These are phyloP conservation scores for Trichophyton equinum DNA, from an alignment of 2,329 filamentous ascomycete species.

Conservation along the genomic window DNA sequence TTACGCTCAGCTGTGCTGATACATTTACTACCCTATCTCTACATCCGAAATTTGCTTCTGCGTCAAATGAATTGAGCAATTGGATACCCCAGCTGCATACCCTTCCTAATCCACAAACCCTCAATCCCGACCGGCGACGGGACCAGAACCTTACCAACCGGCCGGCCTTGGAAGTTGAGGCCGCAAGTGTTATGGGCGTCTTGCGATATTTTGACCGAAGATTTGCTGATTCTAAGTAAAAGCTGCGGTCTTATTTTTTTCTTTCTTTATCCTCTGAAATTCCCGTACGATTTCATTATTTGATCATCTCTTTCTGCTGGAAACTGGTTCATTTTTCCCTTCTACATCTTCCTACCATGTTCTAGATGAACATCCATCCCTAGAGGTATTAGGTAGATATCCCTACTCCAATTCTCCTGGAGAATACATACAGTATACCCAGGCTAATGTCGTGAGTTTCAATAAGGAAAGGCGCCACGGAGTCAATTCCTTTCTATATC, in stretches of 20 bases:
- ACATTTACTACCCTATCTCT: constrained; percentile 67
- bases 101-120: constrained; percentile 29
- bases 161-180: constrained; percentile 63
- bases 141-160: constrained; percentile 19
- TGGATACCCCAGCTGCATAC: constrained; percentile 65
- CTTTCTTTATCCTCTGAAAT: neutral
- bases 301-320: constrained; percentile 1
- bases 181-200: constrained; percentile 76
- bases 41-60: constrained; percentile 62
- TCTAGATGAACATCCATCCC: neutral
- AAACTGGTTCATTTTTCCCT: neutral
- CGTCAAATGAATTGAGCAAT: constrained; percentile 58
- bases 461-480: neutral
- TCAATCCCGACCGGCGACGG: constrained; percentile 17
- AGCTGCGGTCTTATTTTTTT: neutral
- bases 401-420: neutral
- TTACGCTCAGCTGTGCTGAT: constrained; percentile 61
- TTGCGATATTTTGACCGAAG: constrained; percentile 67
- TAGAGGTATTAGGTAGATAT: neutral
- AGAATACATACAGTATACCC: neutral
- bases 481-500: neutral
- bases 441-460: neutral
- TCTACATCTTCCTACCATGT: neutral
- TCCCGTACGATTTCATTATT: neutral
- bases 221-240: constrained; percentile 40